Evolutionary conservation across 208 protist genomes (phyloP), one percentile per base, ranked within the genome.

Genomic region (Plasmodiophora brassicae): DNA sequence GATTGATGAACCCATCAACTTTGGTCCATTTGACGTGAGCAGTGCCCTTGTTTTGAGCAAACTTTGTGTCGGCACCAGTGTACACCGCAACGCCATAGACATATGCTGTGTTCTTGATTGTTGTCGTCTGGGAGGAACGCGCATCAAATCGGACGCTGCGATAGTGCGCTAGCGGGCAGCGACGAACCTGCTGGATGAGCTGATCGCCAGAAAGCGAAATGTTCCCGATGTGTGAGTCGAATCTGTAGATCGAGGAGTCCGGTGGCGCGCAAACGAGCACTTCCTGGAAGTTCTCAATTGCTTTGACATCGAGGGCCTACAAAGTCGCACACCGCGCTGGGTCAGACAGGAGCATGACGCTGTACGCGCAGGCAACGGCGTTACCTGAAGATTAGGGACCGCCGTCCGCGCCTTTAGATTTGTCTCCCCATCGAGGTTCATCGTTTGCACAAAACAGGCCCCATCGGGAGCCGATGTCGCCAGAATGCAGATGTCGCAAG

Each of bases 51-150:
- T 97, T 98, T 92, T 95, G 94, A 38, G 95, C 93, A 50, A 95
- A 95, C 90, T 98, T 98, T 0, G 96, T 98, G 45, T 98, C 94
- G 57, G 95, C 90, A n/a, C 97, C 97, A 1, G 97, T 98, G 89
- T 98, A 98, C 0, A 97, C 94, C 0, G 93, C 95, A 0, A 98
- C 87, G 71, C 94, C 95, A 28, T 97, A 93, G 1, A 92, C 92
- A 25, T 72, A 71, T 22, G 94, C 90, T 0, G 94, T 95, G 86
- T 97, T 97, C 87, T 95, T 94, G n/a, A 78, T 32, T 36, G 65
- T 78, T 32, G 65, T 78, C n/a, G 65, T 78, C 65, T 78, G 41
- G 32, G 41, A 5, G 14, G 5, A 36, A 5, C 10, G 41, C n/a
- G 5, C 10, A 78, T n/a, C 32, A 78, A 44, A 38, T 32, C 32